Conservation (phyloP, 768 basidiomycete genomes). For the Kwoniella heveanensis region DNA sequence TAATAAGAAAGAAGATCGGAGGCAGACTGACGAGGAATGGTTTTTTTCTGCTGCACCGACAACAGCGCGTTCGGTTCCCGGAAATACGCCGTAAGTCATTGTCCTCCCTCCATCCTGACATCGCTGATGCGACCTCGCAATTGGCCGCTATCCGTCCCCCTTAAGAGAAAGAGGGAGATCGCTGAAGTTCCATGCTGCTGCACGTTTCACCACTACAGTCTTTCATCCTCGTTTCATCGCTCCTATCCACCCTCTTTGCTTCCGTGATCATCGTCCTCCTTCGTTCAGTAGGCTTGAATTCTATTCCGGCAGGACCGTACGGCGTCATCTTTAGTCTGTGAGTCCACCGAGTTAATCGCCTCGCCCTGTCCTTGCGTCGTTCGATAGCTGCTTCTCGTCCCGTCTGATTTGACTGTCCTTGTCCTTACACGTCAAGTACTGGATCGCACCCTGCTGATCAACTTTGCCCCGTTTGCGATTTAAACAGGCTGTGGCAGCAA, state of each 20-base stretch:
- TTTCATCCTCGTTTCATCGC: slow-evolving; percentile 68
- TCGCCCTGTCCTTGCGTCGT: too few relatives aligned
- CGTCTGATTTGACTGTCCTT: too few relatives aligned
- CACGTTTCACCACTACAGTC: slow-evolving; percentile 61
- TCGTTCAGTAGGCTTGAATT: slow-evolving; percentile 69
- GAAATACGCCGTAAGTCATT: slow-evolving; percentile 72
- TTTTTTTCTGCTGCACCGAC: background rate
- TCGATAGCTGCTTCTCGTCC: too few relatives aligned
- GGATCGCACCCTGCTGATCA: background rate
- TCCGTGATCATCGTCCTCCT: slow-evolving; percentile 69
- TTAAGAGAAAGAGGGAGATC: too few relatives aligned
- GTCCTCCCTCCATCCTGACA: background rate
- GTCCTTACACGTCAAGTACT: background rate
- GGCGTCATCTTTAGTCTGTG: slow-evolving; percentile 65
- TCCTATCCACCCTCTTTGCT: slow-evolving; percentile 70
- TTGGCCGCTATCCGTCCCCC: too few relatives aligned
- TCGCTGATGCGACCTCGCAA: too few relatives aligned
- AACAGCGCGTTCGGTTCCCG: slow-evolving; percentile 71
- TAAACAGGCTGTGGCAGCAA: slow-evolving; percentile 73
- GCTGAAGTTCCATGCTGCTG: too few relatives aligned
- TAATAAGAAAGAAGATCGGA: too few relatives aligned
- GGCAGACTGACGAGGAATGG: too few relatives aligned
- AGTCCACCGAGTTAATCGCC: too few relatives aligned
- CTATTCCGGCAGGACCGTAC: slow-evolving; percentile 75
- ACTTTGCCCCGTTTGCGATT: slow-evolving; percentile 35